phyloP scores from a whole-genome alignment of 2,329 filamentous ascomycete species.

The Tricladium varicosporioides region DNA sequence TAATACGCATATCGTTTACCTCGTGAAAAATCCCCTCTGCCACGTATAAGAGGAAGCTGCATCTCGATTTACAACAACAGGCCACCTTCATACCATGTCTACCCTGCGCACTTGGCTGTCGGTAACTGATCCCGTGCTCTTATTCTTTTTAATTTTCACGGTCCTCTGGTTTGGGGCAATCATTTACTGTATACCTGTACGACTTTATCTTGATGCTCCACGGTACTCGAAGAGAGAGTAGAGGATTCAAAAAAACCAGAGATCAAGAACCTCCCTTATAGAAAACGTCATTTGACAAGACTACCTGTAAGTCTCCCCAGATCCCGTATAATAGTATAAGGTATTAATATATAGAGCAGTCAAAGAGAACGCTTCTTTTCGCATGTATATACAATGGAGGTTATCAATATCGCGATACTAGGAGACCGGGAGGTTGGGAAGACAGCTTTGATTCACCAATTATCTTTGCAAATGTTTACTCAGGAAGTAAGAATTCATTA shows the following conservation, averaged over 20 bases:
- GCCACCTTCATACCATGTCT: too few species aligned
- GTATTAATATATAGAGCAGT: background rate
- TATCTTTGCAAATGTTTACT: background rate
- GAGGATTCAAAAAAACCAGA: background rate
- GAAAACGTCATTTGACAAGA: background rate
- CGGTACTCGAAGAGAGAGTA: background rate
- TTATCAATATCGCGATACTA: background rate
- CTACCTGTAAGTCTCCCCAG: background rate
- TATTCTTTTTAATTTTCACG: background rate
- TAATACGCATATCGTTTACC: too few species aligned
- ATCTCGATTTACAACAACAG: too few species aligned
- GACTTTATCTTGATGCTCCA: background rate
- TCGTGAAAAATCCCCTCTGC: too few species aligned
- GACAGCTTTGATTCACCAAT: background rate
- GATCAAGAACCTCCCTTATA: background rate
- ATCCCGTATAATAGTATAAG: background rate
- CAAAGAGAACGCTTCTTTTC: background rate
- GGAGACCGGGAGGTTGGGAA: background rate
- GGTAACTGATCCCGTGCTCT: background rate
- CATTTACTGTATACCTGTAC: background rate
- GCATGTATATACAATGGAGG: background rate
- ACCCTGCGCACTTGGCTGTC: background rate
- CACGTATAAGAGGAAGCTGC: too few species aligned
- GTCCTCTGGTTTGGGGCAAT: background rate
- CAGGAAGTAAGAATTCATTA: background rate